A percentile compares a stretch with the other conserved stretches of the same genome.
Conservation (phyloP, 176 grass and related monocot genomes). For the Carex cristatella region DNA sequence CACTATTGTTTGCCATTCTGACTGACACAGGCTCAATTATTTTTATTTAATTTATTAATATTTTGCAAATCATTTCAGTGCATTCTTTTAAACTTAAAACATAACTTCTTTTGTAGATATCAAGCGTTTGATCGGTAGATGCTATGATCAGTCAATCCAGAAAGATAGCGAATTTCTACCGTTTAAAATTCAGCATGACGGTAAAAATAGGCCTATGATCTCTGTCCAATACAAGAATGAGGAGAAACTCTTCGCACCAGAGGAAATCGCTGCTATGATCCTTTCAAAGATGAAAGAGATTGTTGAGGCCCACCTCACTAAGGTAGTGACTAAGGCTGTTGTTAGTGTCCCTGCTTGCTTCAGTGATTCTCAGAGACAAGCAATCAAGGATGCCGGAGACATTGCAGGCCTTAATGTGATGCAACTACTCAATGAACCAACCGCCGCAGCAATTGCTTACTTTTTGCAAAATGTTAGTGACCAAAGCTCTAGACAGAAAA, state of each 20-base stretch:
- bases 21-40: neutral
- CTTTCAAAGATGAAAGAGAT: slow-evolving; percentile 11
- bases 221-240: slow-evolving; percentile 13
- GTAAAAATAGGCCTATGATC: neutral
- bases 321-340: neutral
- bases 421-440: slow-evolving; percentile 10
- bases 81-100: neutral
- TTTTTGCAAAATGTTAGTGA: neutral
- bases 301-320: neutral
- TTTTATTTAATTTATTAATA: neutral
- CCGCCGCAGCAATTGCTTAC: neutral
- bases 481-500: neutral
- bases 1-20: neutral
- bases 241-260: neutral
- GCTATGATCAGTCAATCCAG: neutral
- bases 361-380: slow-evolving; percentile 14
- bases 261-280: slow-evolving; percentile 5
- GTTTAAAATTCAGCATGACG: neutral
- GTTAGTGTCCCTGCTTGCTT: neutral
- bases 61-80: neutral
- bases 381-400: slow-evolving; percentile 5
- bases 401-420: slow-evolving; percentile 14
- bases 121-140: slow-evolving; percentile 2
- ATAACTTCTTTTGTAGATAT: neutral
- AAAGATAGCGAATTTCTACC: neutral